Evolutionary conservation across 306 rosid species (phyloP), one percentile per base, ranked within the genome.

Genomic region (Casuarina glauca): DNA sequence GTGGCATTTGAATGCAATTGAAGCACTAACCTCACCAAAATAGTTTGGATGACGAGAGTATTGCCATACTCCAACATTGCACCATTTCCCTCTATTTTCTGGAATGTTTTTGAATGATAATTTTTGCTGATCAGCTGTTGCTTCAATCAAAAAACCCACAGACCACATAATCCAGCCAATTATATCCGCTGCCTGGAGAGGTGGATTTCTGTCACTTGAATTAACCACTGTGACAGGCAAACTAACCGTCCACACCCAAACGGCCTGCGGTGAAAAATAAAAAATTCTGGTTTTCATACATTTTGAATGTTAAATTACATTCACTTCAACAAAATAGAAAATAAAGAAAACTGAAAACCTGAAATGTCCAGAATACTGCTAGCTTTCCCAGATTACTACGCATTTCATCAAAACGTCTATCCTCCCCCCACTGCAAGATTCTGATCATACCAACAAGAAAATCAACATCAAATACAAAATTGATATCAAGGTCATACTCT

Each of bases 181-280:
- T 73, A 93, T 80, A 84, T 93, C 99, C 6, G 42, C 90, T 78
- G 88, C 77, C 69, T 81, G 84, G n/a, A 90, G 70, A 50, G 83
- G 78, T 70, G 99, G 96, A 64, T 81, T 87, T 75, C 85, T 80
- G 86, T 78, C 74, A 77, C 91, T 91, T 58, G 98, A 90, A 87
- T 95, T 95, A 58, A 91, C 96, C 54, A 95, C 72, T 1, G 98
- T 95, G 53, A 93, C 90, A 32, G 98, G 99, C 80, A 93, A 91
- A 82, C 98, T 93, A 80, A 95, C 99, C 38, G 94, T 51, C 98
- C 99, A 95, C 62, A 95, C 98, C 99, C 99, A 95, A 69, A 90
- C 90, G 78, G 98, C 98, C 99, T 95, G 89, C 71, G 87, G 66
- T 13, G 17, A 76, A 64, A 45, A 45, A 19, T 11, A 9, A 15